Conservation (phyloP, 1,139 yeast species). For the Sugiyamaella japonica region DNA sequence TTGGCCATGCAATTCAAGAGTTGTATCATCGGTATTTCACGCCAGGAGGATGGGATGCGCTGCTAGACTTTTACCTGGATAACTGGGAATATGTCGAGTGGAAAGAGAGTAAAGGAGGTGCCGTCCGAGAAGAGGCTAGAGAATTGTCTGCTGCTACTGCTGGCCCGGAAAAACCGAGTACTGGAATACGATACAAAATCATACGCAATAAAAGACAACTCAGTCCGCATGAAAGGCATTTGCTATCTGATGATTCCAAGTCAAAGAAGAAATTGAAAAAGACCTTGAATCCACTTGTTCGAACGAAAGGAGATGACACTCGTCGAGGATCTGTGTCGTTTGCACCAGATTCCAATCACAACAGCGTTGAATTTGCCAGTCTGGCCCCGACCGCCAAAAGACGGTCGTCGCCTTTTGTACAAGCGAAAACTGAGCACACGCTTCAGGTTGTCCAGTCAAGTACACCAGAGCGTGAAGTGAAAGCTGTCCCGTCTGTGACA, state of each 20-base stretch:
- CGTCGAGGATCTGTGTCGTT: too few species aligned
- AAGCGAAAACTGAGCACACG: too few species aligned
- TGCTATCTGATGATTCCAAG: background rate
- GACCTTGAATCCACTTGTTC: background rate
- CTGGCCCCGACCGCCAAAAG: background rate
- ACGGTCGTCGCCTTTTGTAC: too few species aligned
- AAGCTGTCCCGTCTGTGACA: too few species aligned
- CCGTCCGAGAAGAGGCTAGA: background rate
- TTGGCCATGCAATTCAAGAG: background rate
- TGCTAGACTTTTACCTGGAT: conserved; percentile 1
- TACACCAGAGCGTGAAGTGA: background rate
- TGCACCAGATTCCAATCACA: too few species aligned
- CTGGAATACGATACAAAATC: background rate
- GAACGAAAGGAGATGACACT: background rate
- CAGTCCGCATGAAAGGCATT: background rate
- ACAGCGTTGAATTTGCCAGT: background rate
- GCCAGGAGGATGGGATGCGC: conserved; percentile 4
- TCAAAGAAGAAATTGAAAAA: background rate
- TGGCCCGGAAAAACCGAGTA: background rate
- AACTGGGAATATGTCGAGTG: conserved; percentile 3
- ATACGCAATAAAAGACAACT: background rate
- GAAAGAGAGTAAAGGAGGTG: background rate
- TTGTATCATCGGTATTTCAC: conserved; percentile 2
- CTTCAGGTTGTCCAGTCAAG: background rate
- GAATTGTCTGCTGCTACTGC: too few species aligned